phyloP scores from a whole-genome alignment of 192 early-diverging fungal species.

The Chytriomyces sp. region DNA sequence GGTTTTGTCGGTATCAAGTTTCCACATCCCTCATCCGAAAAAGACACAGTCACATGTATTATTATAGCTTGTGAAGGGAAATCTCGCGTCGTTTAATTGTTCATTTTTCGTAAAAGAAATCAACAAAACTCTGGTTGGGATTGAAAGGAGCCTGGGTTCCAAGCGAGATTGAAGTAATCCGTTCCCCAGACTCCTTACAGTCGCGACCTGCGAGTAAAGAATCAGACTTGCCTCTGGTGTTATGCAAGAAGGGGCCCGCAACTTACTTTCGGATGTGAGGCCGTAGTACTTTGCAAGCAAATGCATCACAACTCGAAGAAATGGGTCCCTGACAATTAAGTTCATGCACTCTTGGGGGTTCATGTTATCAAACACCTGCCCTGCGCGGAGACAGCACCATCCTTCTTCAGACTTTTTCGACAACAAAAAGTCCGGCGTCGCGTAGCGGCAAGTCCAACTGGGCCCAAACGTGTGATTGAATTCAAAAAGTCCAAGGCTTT shows the following conservation, averaged over 20 bases:
- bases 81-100: too few relatives aligned
- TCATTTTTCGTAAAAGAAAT: background rate
- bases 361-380: background rate
- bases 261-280: conserved; percentile 4
- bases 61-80: too few relatives aligned
- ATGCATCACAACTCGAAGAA: conserved; percentile 5
- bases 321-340: conserved; percentile 17
- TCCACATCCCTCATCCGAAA: too few relatives aligned
- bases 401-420: conserved; percentile 2
- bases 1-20: too few relatives aligned
- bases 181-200: background rate
- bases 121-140: background rate
- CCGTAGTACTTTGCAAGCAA: conserved; percentile 16
- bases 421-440: conserved; percentile 6
- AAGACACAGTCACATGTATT: too few relatives aligned
- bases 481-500: too few relatives aligned
- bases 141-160: background rate
- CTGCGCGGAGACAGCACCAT: conserved; percentile 9
- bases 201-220: background rate
- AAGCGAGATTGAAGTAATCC: background rate
- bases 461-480: background rate
- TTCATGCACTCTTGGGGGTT: background rate
- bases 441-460: conserved; percentile 1
- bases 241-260: background rate
- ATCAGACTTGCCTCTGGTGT: background rate